A percentile compares a stretch with the other conserved stretches of the same genome.
Evolutionary conservation across 140 eudicot species (phyloP).

Genomic region (Ambrosia hybrid): DNA sequence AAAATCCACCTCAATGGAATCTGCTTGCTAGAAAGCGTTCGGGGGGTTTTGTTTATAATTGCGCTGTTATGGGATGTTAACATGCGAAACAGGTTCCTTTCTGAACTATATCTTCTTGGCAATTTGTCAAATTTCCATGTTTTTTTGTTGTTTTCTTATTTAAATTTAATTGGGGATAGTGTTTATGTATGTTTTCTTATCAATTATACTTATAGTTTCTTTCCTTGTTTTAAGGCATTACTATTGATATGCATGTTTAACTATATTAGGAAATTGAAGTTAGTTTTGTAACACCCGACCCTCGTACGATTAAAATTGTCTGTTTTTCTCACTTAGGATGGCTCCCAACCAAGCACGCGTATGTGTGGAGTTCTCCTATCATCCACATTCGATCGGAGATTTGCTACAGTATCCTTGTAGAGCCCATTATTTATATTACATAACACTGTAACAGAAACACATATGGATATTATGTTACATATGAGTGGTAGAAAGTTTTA

Average conservation of each 20-base stretch:
- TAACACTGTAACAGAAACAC: background rate
- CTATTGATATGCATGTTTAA: background rate
- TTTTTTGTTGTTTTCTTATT: background rate
- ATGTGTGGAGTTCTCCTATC: no score
- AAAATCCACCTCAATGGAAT: constrained; percentile 55
- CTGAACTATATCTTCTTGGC: constrained; percentile 14
- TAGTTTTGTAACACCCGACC: no score
- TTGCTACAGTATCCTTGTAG: no score
- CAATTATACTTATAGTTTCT: constrained; percentile 18
- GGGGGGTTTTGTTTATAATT: constrained; percentile 67
- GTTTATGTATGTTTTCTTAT: constrained; percentile 6
- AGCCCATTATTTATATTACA: background rate
- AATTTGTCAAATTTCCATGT: constrained; percentile 21
- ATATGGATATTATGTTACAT: background rate
- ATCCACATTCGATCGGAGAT: no score
- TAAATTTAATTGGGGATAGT: constrained; percentile 13
- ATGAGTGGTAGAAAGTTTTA: background rate
- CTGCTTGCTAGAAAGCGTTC: constrained; percentile 56
- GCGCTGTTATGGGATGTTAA: constrained; percentile 82
- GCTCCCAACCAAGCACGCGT: no score
- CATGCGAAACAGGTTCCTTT: constrained; percentile 3
- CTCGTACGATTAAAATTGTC: background rate
- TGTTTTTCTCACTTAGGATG: background rate
- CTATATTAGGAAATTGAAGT: background rate
- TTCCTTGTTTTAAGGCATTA: constrained; percentile 9